Base-by-base conservation (phyloP, 2,329 filamentous ascomycete species). In the Phyllosticta paracitricarpa region DNA sequence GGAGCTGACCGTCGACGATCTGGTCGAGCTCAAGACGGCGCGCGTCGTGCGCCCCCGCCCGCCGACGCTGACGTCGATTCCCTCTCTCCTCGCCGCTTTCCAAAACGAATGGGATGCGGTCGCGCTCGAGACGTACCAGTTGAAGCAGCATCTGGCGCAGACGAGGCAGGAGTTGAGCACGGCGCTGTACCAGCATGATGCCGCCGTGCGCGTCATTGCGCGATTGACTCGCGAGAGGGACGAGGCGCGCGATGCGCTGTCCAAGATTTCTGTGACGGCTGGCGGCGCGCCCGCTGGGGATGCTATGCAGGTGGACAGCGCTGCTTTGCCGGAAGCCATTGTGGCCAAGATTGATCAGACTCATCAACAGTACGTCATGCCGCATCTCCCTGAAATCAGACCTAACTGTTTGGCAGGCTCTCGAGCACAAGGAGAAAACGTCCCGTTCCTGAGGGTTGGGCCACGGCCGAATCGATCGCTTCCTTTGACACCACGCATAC, bases 31-130 rank as follows among this genome's bases (percentile, higher is more conserved):
- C 74, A 91, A 94, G 78, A 86, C 89, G 63, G 83, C 89, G 67
- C 87, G 88, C 76, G 83, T 91, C 68, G 90, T 97, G 64, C 89
- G 89, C 68, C 93, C 94, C 57, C 85, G 94, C 70, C 92, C 94
- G 62, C 93, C 94, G 33, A 92, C 91, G 35, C 85, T 97, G 69
- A 97, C 94, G 60, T 99, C 94, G 48, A 96, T 99, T 71, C 94
- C 94, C 24, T 91, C 94, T 19, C 84, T 99, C 61, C 88, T 99
- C 61, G 89, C 90, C 57, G 89, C 92, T 51, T 97, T 99, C 75
- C 94, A 99, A 75, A 96, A 96, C 74, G 94, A 99, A 81, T 99
- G 94, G 94, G 94, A 99, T 73, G 88, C 92, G 8, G 79, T 97
- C 54, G 90, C 93, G 12, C 80, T 97, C 40, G 94, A 99, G 77